Evolutionary conservation across 2,329 filamentous ascomycete species (phyloP), one percentile per base, ranked within the genome.

Genomic region (Chaetomium globosum): DNA sequence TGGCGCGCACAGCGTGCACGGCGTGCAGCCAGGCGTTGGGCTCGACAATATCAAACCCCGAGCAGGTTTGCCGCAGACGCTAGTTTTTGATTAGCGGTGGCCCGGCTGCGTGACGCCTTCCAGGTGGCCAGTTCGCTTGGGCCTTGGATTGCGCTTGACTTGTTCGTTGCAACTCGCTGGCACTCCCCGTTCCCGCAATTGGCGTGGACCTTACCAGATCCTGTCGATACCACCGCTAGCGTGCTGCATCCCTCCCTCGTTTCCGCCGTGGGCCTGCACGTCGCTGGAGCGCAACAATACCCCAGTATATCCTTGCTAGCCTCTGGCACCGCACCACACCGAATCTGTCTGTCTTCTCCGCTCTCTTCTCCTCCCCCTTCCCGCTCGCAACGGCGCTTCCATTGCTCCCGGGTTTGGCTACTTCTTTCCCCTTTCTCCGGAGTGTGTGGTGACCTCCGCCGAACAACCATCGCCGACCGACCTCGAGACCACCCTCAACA

Each of bases 231-330:
- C 67, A 70, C 62, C 63, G 67, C 67, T 72, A 71, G 70, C 67
- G 70, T 62, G 70, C 68, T 71, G 71, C 71, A 71, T 62, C 65
- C 67, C 21, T 66, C 67, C 65, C 68, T 70, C 70, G 70, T 71
- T 71, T 69, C 69, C 68, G 61, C 39, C 59, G 46, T 65, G 55
- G 65, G 43, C 61, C 56, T 64, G 66, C 33, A 36, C 33, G 33
- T 36, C 12, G 33, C 65, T 68, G 62, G 68, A 69, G 63, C 57
- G 65, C 65, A 55, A 67, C 28, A 65, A 58, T 56, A 48, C 48
- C 59, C 36, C n/a, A 36, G 9, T 16, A n/a, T 26, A 62, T 65
- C 66, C 63, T 52, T 65, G 66, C 68, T 71, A 70, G 67, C 65
- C 65, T 68, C 63, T 65, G 23, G 63, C 58, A 69, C 60, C 60